Evolutionary conservation across 768 basidiomycete genomes (phyloP).

Genomic region (Lactarius indigo): DNA sequence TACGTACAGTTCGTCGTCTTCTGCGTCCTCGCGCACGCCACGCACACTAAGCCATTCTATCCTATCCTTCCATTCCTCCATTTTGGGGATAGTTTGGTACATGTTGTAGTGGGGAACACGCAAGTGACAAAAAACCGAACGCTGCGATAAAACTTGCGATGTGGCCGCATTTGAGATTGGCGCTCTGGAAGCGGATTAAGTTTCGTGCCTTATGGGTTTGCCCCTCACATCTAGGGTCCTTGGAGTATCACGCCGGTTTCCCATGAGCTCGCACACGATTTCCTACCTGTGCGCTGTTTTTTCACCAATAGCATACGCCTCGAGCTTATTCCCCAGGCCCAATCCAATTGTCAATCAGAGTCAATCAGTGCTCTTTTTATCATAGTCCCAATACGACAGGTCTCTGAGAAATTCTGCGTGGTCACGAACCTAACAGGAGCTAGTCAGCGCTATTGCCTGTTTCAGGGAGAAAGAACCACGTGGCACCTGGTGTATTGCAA

Average conservation of each 20-base stretch:
- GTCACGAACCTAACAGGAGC: no score
- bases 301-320: background rate
- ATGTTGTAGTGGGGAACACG: slow-evolving; percentile 16
- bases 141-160: slow-evolving; percentile 10
- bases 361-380: background rate
- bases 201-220: background rate
- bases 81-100: slow-evolving; percentile 31
- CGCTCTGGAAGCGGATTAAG: slow-evolving; percentile 22
- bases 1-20: slow-evolving; percentile 41
- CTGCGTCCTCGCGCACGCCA: slow-evolving; percentile 49
- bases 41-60: slow-evolving; percentile 68
- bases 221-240: slow-evolving; percentile 1
- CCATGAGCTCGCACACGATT: slow-evolving; percentile 6
- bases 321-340: background rate
- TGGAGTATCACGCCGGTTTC: background rate
- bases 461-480: no score
- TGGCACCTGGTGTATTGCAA: no score
- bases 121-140: slow-evolving; percentile 15
- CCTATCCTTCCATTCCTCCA: slow-evolving; percentile 58
- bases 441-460: no score
- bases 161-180: slow-evolving; percentile 15
- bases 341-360: background rate
- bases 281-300: slow-evolving; percentile 14
- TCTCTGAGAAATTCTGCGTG: no score
- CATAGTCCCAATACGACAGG: no score